Base-by-base conservation (phyloP, 2,329 filamentous ascomycete species). In the Ophiostoma piceae region DNA sequence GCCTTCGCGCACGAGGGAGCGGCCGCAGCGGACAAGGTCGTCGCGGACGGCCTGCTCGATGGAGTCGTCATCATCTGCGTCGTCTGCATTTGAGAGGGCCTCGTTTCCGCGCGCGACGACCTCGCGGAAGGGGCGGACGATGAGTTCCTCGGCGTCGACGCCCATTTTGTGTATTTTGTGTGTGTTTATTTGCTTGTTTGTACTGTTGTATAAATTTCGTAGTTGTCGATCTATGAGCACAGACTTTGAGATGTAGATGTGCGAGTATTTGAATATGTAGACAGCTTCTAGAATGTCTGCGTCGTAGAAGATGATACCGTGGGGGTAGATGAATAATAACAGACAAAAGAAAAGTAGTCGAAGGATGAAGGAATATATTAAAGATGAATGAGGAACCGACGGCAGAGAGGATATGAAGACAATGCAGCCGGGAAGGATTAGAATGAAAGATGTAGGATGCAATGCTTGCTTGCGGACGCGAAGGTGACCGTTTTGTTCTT, bases 61-160 rank as follows among this genome's bases (percentile, higher is more conserved):
- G 1, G 73, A 70, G 35, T 74, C 72, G 14, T 73, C 74, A 9
- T 74, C 73, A 8, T 71, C 69, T n/a, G 6, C 51, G 14, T 74
- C 73, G 47, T 74, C 74, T 7, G 79, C 77, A 66, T 79, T 79
- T 47, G 74, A 70, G 9, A 76, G 60, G 12, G 79, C 80, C n/a
- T 79, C 77, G 39, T 76, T 77, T n/a, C 78, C 80, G 22, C 77
- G 75, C 57, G 79, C 77, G 32, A 80, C 76, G 1, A 82, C 78
- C 70, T 81, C 80, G 62, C 74, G 74, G 67, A 82, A 80, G 19
- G 80, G 80, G 29, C 78, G 78, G 41, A 80, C 68, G 51, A 77
- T 71, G 26, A 77, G 75, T 32, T 76, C 74, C 66, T 77, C 76
- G 14, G 73, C 73, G 60, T 76, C 74, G 29, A 75, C 68, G 26